Conservation (phyloP, 177 flowering plant genomes). For the Telopea speciosissima region DNA sequence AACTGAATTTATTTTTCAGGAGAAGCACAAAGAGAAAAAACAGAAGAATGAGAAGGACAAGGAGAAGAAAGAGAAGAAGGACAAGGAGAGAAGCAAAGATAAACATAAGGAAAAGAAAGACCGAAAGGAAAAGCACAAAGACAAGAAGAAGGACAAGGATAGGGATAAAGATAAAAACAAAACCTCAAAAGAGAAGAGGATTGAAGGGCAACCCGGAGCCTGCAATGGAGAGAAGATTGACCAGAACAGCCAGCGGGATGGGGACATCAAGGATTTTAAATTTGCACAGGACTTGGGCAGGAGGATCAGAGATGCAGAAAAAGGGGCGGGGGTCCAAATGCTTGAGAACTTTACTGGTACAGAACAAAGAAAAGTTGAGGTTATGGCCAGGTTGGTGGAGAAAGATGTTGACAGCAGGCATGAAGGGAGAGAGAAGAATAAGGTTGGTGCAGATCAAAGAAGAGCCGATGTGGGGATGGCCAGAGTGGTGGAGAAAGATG, state of each 20-base stretch:
- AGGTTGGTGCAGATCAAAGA: not conserved
- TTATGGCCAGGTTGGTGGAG: conserved; percentile 10
- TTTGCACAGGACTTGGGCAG: conserved; percentile 42
- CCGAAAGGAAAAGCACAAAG: conserved; percentile 58
- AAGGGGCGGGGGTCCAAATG: conserved; percentile 17
- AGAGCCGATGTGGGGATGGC: conserved; percentile 16
- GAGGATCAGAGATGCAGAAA: conserved; percentile 40
- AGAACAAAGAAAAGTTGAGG: conserved; percentile 24
- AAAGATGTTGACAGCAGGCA: conserved; percentile 5
- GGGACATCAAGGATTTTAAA: conserved; percentile 30
- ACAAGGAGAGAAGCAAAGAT: conserved; percentile 55
- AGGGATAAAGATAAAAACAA: conserved; percentile 31
- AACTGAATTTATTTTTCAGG: conserved; percentile 38
- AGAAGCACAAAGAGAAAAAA: conserved; percentile 64
- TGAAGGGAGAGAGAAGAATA: not conserved
- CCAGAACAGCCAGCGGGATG: conserved; percentile 23
- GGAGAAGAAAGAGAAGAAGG: conserved; percentile 58
- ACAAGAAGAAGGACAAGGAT: conserved; percentile 55
- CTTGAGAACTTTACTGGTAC: conserved; percentile 12
- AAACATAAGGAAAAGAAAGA: conserved; percentile 66
- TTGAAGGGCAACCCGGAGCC: conserved; percentile 26
- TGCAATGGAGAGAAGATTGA: conserved; percentile 31
- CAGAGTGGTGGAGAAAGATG: conserved; percentile 7
- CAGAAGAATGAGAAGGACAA: conserved; percentile 69
- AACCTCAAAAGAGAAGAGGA: conserved; percentile 34